Evolutionary conservation across 176 grass and related monocot genomes (phyloP).

Genomic region (Aegilops bicornis): DNA sequence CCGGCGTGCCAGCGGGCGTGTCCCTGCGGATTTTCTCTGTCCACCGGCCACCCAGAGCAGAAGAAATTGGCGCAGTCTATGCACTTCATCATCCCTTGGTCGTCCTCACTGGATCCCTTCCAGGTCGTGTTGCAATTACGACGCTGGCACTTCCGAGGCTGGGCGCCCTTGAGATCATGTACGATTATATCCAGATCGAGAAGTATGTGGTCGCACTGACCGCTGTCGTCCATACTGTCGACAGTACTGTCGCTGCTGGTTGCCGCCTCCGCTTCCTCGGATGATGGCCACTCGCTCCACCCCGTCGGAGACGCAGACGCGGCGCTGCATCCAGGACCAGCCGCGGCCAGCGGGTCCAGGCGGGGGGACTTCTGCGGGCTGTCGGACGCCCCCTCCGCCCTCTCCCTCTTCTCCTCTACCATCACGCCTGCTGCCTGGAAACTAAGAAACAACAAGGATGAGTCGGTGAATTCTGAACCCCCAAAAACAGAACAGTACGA

Average conservation of each 20-base stretch:
- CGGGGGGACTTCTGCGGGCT: background rate
- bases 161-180: slow-evolving; percentile 17
- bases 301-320: background rate
- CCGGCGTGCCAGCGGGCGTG: slow-evolving; percentile 59
- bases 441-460: background rate
- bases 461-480: background rate
- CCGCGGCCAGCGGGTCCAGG: background rate
- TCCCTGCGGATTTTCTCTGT: slow-evolving; percentile 35
- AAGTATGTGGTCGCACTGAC: slow-evolving; percentile 36
- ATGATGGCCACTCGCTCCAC: background rate
- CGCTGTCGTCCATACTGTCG: background rate
- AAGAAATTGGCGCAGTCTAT: slow-evolving; percentile 44
- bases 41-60: slow-evolving; percentile 32
- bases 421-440: slow-evolving; percentile 32
- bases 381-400: background rate
- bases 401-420: slow-evolving; percentile 15
- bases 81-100: slow-evolving; percentile 45
- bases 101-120: background rate
- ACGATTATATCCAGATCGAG: slow-evolving; percentile 24
- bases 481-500: background rate
- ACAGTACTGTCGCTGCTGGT: background rate
- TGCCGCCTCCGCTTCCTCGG: background rate
- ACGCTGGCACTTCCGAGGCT: slow-evolving; percentile 19
- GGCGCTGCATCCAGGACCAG: background rate
- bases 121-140: background rate